Evolutionary conservation across 495 filamentous ascomycete genomes (phyloP).

Genomic region (Xylaria castorea): DNA sequence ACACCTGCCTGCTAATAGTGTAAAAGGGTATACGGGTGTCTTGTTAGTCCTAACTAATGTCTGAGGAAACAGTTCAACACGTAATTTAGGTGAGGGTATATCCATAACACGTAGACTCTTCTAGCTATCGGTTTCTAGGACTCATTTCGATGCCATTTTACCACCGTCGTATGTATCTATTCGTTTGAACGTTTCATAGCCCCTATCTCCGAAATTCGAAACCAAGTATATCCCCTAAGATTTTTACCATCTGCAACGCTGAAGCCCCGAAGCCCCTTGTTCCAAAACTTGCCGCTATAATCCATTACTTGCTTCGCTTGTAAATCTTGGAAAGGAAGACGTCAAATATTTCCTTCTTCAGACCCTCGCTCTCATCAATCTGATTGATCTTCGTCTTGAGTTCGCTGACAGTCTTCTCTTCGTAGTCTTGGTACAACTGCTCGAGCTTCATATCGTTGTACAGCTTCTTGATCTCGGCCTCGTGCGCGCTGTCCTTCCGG

Average conservation of each 20-base stretch:
- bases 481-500: conserved; percentile 79
- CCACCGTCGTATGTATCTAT: not conserved
- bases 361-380: conserved; percentile 81
- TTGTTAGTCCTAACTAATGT: not conserved
- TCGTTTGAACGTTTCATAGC: not conserved
- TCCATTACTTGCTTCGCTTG: conserved; percentile 85
- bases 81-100: not conserved
- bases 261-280: not conserved
- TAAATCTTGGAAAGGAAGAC: conserved; percentile 95
- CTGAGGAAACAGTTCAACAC: not conserved
- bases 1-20: not conserved
- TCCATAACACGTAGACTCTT: conserved; percentile 5
- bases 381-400: conserved; percentile 75
- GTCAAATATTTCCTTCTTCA: conserved; percentile 91
- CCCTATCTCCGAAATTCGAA: not conserved
- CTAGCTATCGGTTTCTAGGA: not conserved
- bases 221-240: not conserved
- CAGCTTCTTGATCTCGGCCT: conserved; percentile 84
- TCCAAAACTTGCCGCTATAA: not conserved
- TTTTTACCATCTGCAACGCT: not conserved
- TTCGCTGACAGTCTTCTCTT: conserved; percentile 80
- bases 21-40: not conserved
- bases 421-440: conserved; percentile 81
- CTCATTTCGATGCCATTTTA: not conserved
- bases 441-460: conserved; percentile 86